Conservation (phyloP, 2,329 filamentous ascomycete species). For the Pestalotiopsis fici region DNA sequence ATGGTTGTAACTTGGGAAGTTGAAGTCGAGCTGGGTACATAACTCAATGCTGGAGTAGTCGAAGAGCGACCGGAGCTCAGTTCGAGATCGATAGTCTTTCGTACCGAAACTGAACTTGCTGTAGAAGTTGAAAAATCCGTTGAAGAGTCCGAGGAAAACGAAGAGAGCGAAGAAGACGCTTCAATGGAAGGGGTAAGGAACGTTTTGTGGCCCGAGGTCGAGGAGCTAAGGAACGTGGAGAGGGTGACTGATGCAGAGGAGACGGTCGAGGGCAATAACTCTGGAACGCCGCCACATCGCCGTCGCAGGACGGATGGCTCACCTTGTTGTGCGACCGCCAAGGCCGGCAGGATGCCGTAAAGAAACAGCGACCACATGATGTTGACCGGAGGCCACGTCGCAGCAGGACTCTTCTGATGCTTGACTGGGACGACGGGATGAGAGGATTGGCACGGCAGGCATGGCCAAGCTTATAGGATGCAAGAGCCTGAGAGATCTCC, state of each 20-base stretch:
- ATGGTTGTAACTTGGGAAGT: neutral
- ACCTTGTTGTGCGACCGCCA: slow-evolving; percentile 6
- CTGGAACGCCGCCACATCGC: neutral
- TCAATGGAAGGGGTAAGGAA: neutral
- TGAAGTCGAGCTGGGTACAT: neutral
- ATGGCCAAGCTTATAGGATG: neutral
- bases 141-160: neutral
- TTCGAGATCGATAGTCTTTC: slow-evolving; percentile 2
- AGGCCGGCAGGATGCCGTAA: neutral
- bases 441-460: neutral
- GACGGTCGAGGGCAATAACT: neutral
- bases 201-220: neutral
- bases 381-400: neutral
- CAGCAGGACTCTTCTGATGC: neutral
- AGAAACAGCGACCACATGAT: slow-evolving; percentile 1
- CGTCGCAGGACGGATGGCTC: neutral
- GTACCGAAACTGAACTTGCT: neutral
- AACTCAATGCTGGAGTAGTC: neutral
- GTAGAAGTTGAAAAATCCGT: neutral
- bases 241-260: neutral
- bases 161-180: neutral
- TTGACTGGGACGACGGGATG: neutral
- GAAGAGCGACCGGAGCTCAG: neutral
- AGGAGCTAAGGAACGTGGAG: neutral
- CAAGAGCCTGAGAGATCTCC: neutral